A percentile compares a stretch with the other conserved stretches of the same genome.
phyloP scores from a whole-genome alignment of 768 basidiomycete species.

The Mycena leptocephala region DNA sequence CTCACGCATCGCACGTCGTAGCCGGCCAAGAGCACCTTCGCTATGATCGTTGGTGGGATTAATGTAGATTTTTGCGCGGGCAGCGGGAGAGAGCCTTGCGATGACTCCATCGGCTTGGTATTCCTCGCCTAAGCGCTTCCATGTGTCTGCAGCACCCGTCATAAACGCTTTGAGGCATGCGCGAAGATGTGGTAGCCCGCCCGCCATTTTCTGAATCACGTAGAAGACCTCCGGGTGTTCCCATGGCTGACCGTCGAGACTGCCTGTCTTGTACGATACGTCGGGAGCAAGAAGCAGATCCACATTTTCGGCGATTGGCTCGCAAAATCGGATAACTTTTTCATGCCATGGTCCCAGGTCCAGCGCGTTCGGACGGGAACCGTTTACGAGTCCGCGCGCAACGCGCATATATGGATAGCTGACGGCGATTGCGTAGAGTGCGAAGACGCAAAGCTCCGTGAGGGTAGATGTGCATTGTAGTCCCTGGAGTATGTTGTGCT shows the following conservation, averaged over 20 bases:
- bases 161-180: slow-evolving; percentile 41
- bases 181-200: slow-evolving; percentile 37
- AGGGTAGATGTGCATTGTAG: slow-evolving; percentile 45
- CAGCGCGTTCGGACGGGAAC: background rate
- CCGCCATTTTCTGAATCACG: slow-evolving; percentile 27
- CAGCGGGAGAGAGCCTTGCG: background rate
- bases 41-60: slow-evolving; percentile 40
- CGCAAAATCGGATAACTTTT: background rate
- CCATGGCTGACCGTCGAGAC: slow-evolving; percentile 47
- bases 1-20: slow-evolving; percentile 3
- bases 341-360: background rate
- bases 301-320: slow-evolving; percentile 39
- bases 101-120: slow-evolving; percentile 15
- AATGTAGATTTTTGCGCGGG: slow-evolving; percentile 31
- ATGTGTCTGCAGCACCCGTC: slow-evolving; percentile 44
- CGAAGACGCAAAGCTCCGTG: slow-evolving; percentile 25
- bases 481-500: slow-evolving; percentile 47
- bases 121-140: slow-evolving; percentile 47
- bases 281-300: slow-evolving; percentile 38
- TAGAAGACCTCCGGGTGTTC: slow-evolving; percentile 39
- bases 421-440: slow-evolving; percentile 1
- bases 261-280: slow-evolving; percentile 28
- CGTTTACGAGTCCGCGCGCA: background rate
- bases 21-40: slow-evolving; percentile 41
- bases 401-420: slow-evolving; percentile 8